phyloP scores from a whole-genome alignment of 441 rosid species.

The Geranium incanum region DNA sequence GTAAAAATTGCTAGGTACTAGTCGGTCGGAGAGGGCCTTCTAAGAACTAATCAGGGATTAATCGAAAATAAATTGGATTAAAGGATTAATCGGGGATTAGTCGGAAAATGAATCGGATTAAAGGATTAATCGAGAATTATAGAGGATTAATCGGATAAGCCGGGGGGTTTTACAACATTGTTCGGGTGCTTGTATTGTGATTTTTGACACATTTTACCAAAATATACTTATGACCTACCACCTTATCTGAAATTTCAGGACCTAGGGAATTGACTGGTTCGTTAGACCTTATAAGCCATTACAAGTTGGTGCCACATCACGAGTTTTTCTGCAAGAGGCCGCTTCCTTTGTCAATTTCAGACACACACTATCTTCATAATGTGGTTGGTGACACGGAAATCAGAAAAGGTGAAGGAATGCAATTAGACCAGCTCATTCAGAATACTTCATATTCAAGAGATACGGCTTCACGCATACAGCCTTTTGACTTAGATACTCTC shows the following conservation, averaged over 20 bases:
- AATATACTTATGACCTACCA: neutral
- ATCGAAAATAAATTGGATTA: too few species aligned
- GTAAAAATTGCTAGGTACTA: neutral
- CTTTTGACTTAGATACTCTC: slow-evolving; percentile 70
- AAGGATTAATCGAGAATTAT: too few species aligned
- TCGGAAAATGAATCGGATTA: too few species aligned
- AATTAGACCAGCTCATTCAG: slow-evolving; percentile 75
- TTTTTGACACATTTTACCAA: neutral
- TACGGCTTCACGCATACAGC: slow-evolving; percentile 43
- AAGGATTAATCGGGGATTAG: too few species aligned
- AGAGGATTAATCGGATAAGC: too few species aligned
- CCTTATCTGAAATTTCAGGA: slow-evolving; percentile 34
- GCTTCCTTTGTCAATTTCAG: slow-evolving; percentile 72
- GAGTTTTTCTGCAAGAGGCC: slow-evolving; percentile 88
- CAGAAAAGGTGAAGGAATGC: slow-evolving; percentile 84
- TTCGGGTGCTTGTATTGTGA: neutral
- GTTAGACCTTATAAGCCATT: slow-evolving; percentile 73
- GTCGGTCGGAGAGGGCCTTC: too few species aligned
- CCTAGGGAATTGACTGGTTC: slow-evolving; percentile 83
- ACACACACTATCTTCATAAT: slow-evolving; percentile 74
- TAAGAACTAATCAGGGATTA: too few species aligned
- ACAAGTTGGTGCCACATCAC: slow-evolving; percentile 71
- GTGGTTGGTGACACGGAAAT: slow-evolving; percentile 69
- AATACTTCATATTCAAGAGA: slow-evolving; percentile 41
- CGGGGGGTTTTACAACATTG: too few species aligned